These are phyloP conservation scores for Pseudognaphalium luteoalbum DNA, from an alignment of 129 eudicot species.

Conservation along the genomic window DNA sequence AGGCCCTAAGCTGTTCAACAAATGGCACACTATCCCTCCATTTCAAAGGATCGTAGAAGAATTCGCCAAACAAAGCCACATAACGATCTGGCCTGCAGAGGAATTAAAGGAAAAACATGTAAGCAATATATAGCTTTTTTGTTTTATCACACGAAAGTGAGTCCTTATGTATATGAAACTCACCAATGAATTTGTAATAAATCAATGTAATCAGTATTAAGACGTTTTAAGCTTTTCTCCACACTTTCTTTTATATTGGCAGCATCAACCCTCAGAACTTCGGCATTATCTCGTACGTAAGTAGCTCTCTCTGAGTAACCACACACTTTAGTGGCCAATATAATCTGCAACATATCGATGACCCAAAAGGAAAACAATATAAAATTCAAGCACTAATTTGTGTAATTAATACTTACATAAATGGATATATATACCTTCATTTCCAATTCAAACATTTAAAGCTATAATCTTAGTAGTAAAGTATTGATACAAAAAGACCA, in stretches of 20 bases:
- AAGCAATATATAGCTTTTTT: neutral
- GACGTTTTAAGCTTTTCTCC: slow-evolving; percentile 86
- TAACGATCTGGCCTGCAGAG: slow-evolving; percentile 90
- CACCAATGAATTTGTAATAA: slow-evolving; percentile 96
- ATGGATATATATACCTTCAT: slow-evolving; percentile 16
- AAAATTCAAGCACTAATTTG: neutral
- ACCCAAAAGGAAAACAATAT: neutral
- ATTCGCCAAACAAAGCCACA: slow-evolving; percentile 84
- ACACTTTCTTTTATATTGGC: slow-evolving; percentile 87
- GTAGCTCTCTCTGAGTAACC: slow-evolving; percentile 73
- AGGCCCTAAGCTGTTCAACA: slow-evolving; percentile 84
- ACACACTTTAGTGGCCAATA: slow-evolving; percentile 80
- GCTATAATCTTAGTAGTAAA: neutral
- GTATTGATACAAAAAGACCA: slow-evolving; percentile 9
- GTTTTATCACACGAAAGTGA: neutral
- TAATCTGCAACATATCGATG: slow-evolving; percentile 41
- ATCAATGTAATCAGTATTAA: slow-evolving; percentile 85
- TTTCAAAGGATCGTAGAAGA: slow-evolving; percentile 59
- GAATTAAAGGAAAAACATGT: slow-evolving; percentile 3
- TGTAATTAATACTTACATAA: neutral
- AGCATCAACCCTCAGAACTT: slow-evolving; percentile 74
- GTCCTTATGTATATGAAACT: slow-evolving; percentile 5
- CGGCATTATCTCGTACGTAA: slow-evolving; percentile 62
- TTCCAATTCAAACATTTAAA: neutral
- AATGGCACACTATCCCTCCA: slow-evolving; percentile 88